Evolutionary conservation across 2,329 filamentous ascomycete species (phyloP).

Genomic region (Alternaria sp.): DNA sequence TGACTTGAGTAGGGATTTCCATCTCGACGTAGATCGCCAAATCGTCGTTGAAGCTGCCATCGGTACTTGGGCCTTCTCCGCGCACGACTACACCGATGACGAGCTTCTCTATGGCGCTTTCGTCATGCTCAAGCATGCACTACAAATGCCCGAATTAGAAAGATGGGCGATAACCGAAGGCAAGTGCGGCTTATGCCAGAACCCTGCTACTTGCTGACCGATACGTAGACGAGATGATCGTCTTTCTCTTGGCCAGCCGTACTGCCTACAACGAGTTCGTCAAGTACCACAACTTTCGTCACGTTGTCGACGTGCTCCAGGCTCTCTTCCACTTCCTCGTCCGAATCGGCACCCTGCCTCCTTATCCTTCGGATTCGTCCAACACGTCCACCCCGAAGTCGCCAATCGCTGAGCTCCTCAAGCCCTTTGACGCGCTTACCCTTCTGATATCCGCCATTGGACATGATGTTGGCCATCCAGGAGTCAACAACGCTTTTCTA

Average conservation of each 20-base stretch:
- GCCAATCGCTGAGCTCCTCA: conserved; percentile 76
- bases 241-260: conserved; percentile 86
- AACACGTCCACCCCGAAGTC: conserved; percentile 56
- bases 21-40: conserved; percentile 70
- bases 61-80: conserved; percentile 85
- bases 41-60: conserved; percentile 71
- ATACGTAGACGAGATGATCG: conserved; percentile 74
- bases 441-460: conserved; percentile 95
- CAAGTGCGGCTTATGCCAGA: conserved; percentile 54
- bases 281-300: conserved; percentile 97
- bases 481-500: conserved; percentile 97
- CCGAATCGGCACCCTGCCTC: conserved; percentile 75
- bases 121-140: conserved; percentile 87
- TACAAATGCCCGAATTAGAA: conserved; percentile 80
- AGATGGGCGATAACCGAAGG: conserved; percentile 80
- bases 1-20: conserved; percentile 62
- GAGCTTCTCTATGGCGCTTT: conserved; percentile 86
- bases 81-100: conserved; percentile 88
- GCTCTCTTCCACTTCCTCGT: conserved; percentile 91
- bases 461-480: conserved; percentile 95
- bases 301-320: conserved; percentile 94
- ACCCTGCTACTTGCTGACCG: conserved; percentile 22
- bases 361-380: conserved; percentile 60
- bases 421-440: conserved; percentile 85
- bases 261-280: conserved; percentile 97